Evolutionary conservation across 2,329 filamentous ascomycete species (phyloP).

Genomic region (Colletotrichum sojae): DNA sequence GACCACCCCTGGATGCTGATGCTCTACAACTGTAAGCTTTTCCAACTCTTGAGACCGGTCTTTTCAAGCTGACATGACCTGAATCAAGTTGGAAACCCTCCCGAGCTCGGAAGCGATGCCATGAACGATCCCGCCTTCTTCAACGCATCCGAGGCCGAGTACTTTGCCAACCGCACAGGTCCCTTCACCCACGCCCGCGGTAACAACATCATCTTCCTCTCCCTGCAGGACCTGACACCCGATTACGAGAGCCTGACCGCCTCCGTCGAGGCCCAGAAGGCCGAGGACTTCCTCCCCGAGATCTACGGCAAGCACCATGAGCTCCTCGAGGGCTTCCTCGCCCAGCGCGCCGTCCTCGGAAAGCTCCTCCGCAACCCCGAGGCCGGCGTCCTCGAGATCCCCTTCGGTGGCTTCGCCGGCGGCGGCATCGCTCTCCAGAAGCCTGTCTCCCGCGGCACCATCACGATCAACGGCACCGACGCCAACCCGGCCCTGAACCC

Average conservation of each 20-base stretch:
- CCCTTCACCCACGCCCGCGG: slow-evolving; percentile 49
- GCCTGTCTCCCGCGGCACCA: slow-evolving; percentile 56
- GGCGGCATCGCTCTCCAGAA: slow-evolving; percentile 52
- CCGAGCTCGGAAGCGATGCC: slow-evolving; percentile 41
- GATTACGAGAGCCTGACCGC: slow-evolving; percentile 45
- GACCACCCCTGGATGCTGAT: slow-evolving; percentile 38
- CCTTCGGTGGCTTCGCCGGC: slow-evolving; percentile 49
- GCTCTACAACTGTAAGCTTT: slow-evolving; percentile 18
- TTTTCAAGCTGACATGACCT: neutral
- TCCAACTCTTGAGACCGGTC: neutral
- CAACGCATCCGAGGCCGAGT: slow-evolving; percentile 49
- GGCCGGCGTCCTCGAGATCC: slow-evolving; percentile 46
- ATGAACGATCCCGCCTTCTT: slow-evolving; percentile 52
- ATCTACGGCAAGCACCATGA: slow-evolving; percentile 47
- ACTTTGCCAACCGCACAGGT: slow-evolving; percentile 49
- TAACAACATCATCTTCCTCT: slow-evolving; percentile 33
- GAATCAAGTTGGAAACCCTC: slow-evolving; percentile 25
- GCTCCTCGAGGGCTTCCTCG: slow-evolving; percentile 54
- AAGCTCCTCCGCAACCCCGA: slow-evolving; percentile 47
- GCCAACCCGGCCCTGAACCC: slow-evolving; percentile 51
- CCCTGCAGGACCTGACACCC: slow-evolving; percentile 48
- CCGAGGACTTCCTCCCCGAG: slow-evolving; percentile 50
- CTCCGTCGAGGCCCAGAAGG: slow-evolving; percentile 49
- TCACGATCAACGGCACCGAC: slow-evolving; percentile 51
- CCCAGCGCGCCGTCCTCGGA: slow-evolving; percentile 51